phyloP scores from a whole-genome alignment of 1,284 basidiomycete genomes.

The Grifola frondosa region DNA sequence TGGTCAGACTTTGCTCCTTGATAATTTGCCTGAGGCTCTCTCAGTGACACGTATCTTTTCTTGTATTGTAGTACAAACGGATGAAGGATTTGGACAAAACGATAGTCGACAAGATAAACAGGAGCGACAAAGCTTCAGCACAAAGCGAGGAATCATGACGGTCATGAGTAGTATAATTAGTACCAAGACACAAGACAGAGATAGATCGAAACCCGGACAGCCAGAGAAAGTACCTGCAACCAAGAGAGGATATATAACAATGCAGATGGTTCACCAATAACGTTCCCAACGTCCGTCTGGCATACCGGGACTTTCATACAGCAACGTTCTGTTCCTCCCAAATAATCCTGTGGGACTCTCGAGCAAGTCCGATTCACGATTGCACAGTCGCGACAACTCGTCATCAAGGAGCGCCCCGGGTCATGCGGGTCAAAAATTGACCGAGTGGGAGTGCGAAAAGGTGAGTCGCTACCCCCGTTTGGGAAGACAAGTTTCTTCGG shows the following conservation, averaged over 20 bases:
- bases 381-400: constrained; percentile 54
- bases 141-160: too few relatives aligned
- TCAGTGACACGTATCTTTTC: too few relatives aligned
- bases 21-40: too few relatives aligned
- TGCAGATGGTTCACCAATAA: constrained; percentile 42
- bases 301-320: constrained; percentile 60
- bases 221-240: not conserved
- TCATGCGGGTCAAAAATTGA: constrained; percentile 68
- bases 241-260: not conserved
- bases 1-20: constrained; percentile 11
- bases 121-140: too few relatives aligned
- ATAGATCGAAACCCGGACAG: too few relatives aligned
- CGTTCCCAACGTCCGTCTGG: constrained; percentile 45
- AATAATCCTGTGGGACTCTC: constrained; percentile 63
- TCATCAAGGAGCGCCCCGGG: constrained; percentile 63
- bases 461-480: constrained; percentile 38
- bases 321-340: constrained; percentile 43
- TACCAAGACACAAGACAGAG: too few relatives aligned
- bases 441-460: constrained; percentile 54
- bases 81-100: too few relatives aligned
- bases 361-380: constrained; percentile 33
- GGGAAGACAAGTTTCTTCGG: constrained; percentile 54
- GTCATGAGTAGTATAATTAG: too few relatives aligned
- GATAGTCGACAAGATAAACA: too few relatives aligned
- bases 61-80: too few relatives aligned